Evolutionary conservation across 1,284 basidiomycete species (phyloP).

Genomic region (Apiotrichum sp.): DNA sequence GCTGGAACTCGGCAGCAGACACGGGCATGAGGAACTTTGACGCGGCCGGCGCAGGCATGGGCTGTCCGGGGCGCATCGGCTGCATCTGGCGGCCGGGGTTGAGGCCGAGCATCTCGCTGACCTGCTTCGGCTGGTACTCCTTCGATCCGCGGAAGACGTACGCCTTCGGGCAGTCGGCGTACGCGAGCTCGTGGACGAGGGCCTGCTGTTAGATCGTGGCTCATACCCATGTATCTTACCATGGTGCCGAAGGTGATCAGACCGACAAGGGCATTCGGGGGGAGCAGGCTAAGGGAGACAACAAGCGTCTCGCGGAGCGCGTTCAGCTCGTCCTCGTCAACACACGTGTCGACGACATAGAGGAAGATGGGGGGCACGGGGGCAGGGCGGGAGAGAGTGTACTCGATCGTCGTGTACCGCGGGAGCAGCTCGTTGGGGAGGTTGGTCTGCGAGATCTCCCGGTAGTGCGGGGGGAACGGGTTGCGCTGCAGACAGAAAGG

Average conservation of each 20-base stretch:
- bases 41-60: slow-evolving; percentile 70
- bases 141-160: slow-evolving; percentile 99
- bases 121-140: slow-evolving; percentile 94
- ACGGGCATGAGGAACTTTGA: slow-evolving; percentile 91
- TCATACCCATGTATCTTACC: slow-evolving; percentile 51
- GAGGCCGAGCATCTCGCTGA: slow-evolving; percentile 96
- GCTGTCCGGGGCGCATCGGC: slow-evolving; percentile 65
- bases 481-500: slow-evolving; percentile 96
- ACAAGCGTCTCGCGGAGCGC: slow-evolving; percentile 88
- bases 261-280: slow-evolving; percentile 89
- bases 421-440: slow-evolving; percentile 91
- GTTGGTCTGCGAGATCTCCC: slow-evolving; percentile 96
- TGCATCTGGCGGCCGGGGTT: slow-evolving; percentile 51
- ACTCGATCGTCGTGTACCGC: slow-evolving; percentile 99
- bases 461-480: slow-evolving; percentile 97
- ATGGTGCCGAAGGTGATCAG: slow-evolving; percentile 96
- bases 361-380: slow-evolving; percentile 94
- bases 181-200: slow-evolving; percentile 98
- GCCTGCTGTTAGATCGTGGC: slow-evolving; percentile 53
- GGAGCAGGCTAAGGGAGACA: slow-evolving; percentile 85
- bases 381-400: slow-evolving; percentile 85
- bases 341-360: slow-evolving; percentile 94
- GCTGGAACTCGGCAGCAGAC: slow-evolving; percentile 90
- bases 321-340: slow-evolving; percentile 94
- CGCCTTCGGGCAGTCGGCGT: slow-evolving; percentile 92